Base-by-base conservation (phyloP, 306 rosid genomes). In the Myrica gale region DNA sequence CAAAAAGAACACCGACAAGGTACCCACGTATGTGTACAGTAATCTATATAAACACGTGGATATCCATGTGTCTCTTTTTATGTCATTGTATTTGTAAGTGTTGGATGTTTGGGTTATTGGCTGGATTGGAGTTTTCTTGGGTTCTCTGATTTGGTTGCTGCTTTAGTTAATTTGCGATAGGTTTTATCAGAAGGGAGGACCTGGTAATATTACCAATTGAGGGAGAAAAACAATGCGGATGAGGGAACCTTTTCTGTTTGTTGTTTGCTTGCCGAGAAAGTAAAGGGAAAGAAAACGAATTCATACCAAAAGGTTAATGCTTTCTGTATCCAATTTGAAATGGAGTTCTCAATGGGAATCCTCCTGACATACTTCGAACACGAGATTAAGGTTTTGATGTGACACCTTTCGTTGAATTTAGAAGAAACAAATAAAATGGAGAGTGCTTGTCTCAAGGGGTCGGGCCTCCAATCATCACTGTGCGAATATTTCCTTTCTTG, bases 1-100 rank as follows among this genome's bases (percentile, higher is more conserved):
- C 72, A 85, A 76, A 79, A 47, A 78, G 81, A 76, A 73, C 69
- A 78, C 75, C 84, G 78, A 76, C 71, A 83, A 60, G 61, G 53
- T 47, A 13, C 68, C 71, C 50, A 61, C 76, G 15, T 58, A 73
- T 23, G 70, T 69, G 26, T 47, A 20, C 50, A 17, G 3, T 62
- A 3, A 20, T 68, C 19, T 44, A 3, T 5, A 44, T 21, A 20
- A 5, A 68, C 13, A 1, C 9, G 4, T 17, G 37, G n/a, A 3
- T 68, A 7, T 45, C 23, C 11, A 15, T 17, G 16, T 39, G 1
- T 39, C 21, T 42, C 21, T 66, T 39, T 7, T 66, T 9, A 15
- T n/a, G 71, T 72, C 70, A 11, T 65, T 67, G 68, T 41, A 41
- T 50, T 57, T 9, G 8, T 9, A 57, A 21, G 32, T 21, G 21